Evolutionary conservation across 2,329 filamentous ascomycete genomes (phyloP).

Genomic region (Fusarium begoniae): DNA sequence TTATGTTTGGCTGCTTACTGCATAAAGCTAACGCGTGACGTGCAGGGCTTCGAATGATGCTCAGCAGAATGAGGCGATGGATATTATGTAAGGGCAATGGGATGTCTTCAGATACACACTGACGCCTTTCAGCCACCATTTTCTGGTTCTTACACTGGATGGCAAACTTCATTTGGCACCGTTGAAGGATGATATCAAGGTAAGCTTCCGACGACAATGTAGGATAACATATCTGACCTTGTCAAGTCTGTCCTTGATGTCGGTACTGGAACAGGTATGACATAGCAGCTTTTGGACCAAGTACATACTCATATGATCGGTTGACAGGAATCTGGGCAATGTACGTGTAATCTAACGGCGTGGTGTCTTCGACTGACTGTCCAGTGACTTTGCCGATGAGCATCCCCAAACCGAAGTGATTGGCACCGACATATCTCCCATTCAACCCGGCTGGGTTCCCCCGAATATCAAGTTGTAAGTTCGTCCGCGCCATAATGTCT

Average conservation of each 20-base stretch:
- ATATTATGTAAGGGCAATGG: background rate
- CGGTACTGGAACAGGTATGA: slow-evolving; percentile 6
- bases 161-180: background rate
- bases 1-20: background rate
- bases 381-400: slow-evolving; percentile 8
- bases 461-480: slow-evolving; percentile 10
- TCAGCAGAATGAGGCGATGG: slow-evolving; percentile 6
- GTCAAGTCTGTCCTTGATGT: background rate
- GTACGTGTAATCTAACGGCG: background rate
- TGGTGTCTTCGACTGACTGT: background rate
- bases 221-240: background rate
- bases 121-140: background rate
- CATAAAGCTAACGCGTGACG: background rate
- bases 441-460: slow-evolving; percentile 5
- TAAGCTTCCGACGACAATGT: accelerated
- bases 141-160: background rate
- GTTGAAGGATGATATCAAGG: background rate
- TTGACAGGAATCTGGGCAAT: background rate
- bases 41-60: background rate
- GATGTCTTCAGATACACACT: background rate
- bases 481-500: accelerated
- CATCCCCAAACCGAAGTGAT: background rate
- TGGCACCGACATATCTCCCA: slow-evolving; percentile 7
- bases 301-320: background rate
- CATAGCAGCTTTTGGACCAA: too few relatives aligned